Conservation (phyloP, 2,329 filamentous ascomycete genomes). For the Rhynchosporium secalis region DNA sequence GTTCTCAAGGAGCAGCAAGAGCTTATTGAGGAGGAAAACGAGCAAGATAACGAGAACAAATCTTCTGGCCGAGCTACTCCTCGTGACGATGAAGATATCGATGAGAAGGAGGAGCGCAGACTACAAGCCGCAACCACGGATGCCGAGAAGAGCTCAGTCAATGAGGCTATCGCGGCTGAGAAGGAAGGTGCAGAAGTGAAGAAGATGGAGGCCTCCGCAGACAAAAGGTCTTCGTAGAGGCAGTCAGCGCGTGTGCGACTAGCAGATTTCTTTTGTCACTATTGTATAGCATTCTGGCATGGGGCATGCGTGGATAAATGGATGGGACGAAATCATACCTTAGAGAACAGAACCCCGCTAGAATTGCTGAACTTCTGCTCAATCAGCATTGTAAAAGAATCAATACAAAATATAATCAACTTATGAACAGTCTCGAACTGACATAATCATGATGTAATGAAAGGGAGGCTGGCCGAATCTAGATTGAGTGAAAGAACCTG, state of each 20-base stretch:
- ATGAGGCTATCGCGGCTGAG: constrained; percentile 58
- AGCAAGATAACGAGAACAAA: constrained; percentile 82
- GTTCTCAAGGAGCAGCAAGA: constrained; percentile 98
- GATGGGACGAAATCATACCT: constrained; percentile 28
- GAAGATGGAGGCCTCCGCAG: constrained; percentile 42
- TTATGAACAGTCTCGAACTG: neutral
- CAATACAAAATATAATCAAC: constrained; percentile 17
- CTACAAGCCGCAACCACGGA: constrained; percentile 50
- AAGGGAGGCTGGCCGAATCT: too few relatives aligned
- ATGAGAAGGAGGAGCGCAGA: constrained; percentile 82
- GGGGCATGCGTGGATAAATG: constrained; percentile 30
- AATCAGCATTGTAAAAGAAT: constrained; percentile 31
- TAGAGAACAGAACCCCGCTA: constrained; percentile 29
- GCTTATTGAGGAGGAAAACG: constrained; percentile 93
- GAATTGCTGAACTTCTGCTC: constrained; percentile 26
- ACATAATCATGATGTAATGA: neutral
- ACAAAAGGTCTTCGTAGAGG: constrained; percentile 25
- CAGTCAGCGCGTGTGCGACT: constrained; percentile 14
- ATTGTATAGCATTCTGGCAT: constrained; percentile 31
- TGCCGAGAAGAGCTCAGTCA: constrained; percentile 49
- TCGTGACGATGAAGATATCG: constrained; percentile 87
- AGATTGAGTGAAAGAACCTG: too few relatives aligned
- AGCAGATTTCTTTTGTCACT: constrained; percentile 32
- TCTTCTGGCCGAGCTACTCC: constrained; percentile 72
- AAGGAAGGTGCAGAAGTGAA: constrained; percentile 50